phyloP scores from a whole-genome alignment of 805 yeast genomes.

The Maudiozyma bulderi region DNA sequence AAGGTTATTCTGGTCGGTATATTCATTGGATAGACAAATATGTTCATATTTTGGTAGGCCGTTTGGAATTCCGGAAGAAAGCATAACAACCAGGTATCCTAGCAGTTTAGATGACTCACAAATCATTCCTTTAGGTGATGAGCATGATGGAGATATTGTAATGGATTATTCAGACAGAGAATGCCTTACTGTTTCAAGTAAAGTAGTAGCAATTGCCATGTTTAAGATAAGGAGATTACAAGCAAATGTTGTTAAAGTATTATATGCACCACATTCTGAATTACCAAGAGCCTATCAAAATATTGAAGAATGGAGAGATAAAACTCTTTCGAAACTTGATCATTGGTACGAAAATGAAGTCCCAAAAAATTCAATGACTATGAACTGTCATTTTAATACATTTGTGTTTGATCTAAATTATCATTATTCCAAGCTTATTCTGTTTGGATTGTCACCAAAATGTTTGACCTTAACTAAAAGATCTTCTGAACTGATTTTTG shows the following conservation, averaged over 20 bases:
- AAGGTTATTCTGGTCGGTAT: conserved; percentile 81
- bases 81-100: conserved; percentile 63
- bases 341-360: conserved; percentile 48
- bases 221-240: conserved; percentile 65
- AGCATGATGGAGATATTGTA: conserved; percentile 17
- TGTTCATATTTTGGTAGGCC: conserved; percentile 84
- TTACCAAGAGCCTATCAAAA: conserved; percentile 52
- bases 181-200: conserved; percentile 50
- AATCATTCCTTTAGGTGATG: conserved; percentile 30
- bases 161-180: conserved; percentile 33
- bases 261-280: conserved; percentile 59
- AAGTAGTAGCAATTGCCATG: conserved; percentile 55
- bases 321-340: conserved; percentile 43
- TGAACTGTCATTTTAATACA: conserved; percentile 66
- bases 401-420: conserved; percentile 68
- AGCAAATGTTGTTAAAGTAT: conserved; percentile 60
- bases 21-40: conserved; percentile 75
- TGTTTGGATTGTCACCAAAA: conserved; percentile 73
- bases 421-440: conserved; percentile 58
- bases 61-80: conserved; percentile 77
- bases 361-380: conserved; percentile 46
- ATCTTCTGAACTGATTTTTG: conserved; percentile 48
- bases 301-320: conserved; percentile 54
- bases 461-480: conserved; percentile 42
- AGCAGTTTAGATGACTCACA: conserved; percentile 64